Base-by-base conservation (phyloP, 805 yeast species). In the Millerago galiae region DNA sequence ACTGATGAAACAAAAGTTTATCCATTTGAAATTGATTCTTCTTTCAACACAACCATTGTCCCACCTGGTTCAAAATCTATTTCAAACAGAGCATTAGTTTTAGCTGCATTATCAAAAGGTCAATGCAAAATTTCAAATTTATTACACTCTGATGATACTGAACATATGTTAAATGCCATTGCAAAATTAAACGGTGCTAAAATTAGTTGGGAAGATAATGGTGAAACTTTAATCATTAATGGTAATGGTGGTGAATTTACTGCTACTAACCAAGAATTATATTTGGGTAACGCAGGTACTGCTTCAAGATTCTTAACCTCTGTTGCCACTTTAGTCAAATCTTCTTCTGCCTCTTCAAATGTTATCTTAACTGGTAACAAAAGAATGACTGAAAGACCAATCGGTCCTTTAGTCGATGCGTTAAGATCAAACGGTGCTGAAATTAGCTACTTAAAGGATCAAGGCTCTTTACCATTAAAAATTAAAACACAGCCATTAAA, bases 11-110 rank as follows among this genome's bases (percentile, higher is more conserved):
- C 81, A 10, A 49, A 75, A 39, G 95, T 93, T 31, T 72, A 67
- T 40, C 79, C 81, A 39, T 83, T 79, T 62, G 54, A 63, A 27
- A 45, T 54, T 48, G 40, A 57, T 28, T 32, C 53, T 2, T 38
- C 50, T 13, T 61, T 64, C 45, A 50, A 52, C 12, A 54, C 61
- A 17, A 73, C 68, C 15, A 75, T 87, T 29, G 71, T 73, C 11
- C 99, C 99, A 14, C 99, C 99, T 5, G 99, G 99, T 2, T 91
- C 98, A 2, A 93, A 93, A 61, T 91, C 98, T 4, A 91, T 93
- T 46, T 90, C 98, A 8, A 93, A 93, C 60, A 79, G 99, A 61
- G 99, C 97, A 6, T 71, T 93, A 45, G 78, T 93, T 13, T 70
- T 93, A 50, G 98, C 99, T 35, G 95, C 98, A 16, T 74, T 93